phyloP scores from a whole-genome alignment of 352 stramenopile genomes.

The Phytophthora cactorum region DNA sequence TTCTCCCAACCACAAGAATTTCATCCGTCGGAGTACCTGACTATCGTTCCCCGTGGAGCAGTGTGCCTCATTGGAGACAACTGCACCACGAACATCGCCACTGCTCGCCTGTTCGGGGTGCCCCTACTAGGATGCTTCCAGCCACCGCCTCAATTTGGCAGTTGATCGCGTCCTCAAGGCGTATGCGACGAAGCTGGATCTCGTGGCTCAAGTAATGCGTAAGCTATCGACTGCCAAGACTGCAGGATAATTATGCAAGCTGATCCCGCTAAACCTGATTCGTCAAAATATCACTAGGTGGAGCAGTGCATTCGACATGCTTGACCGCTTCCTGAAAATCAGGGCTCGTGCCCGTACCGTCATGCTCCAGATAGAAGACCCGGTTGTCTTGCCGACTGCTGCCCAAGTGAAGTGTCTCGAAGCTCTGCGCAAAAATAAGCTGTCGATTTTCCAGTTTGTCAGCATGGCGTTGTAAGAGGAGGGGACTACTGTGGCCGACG shows the following conservation, averaged over 20 bases:
- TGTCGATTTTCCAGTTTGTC: neutral
- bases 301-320: neutral
- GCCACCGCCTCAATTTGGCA: neutral
- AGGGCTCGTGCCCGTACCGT: neutral
- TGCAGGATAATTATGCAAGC: neutral
- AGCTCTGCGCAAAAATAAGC: neutral
- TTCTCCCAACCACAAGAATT: neutral
- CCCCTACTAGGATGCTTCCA: neutral
- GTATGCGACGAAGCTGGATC: neutral
- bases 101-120: neutral
- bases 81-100: neutral
- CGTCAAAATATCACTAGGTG: neutral
- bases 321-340: neutral
- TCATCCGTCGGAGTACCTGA: neutral
- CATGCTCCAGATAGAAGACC: constrained; percentile 1
- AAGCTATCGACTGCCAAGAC: neutral
- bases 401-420: neutral
- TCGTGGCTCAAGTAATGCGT: neutral
- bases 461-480: neutral
- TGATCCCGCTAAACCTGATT: neutral
- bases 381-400: neutral
- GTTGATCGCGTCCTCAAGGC: neutral
- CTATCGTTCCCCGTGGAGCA: neutral
- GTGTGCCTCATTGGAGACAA: neutral
- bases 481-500: neutral